A percentile compares a stretch with the other conserved stretches of the same genome.
These are phyloP conservation scores for Phytophthora podocarpi DNA, from an alignment of 352 stramenopile genomes.

Conservation along the genomic window DNA sequence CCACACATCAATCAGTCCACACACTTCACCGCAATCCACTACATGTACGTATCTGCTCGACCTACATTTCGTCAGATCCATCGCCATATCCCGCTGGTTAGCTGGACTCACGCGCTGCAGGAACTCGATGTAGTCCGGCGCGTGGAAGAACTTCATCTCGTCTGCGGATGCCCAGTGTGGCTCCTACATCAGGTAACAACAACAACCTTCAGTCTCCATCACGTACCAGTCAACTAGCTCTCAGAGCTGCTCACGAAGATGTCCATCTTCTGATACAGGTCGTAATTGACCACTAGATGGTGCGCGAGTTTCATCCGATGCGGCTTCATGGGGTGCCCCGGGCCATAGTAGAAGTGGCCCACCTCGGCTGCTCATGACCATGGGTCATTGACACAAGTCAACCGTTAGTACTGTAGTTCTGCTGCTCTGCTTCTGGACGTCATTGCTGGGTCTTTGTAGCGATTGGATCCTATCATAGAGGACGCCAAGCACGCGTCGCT, in stretches of 20 bases:
- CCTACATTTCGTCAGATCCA: conserved; percentile 81
- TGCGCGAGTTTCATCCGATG: conserved; percentile 97
- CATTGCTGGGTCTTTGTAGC: conserved; percentile 6
- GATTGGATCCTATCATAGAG: background rate
- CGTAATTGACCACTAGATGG: conserved; percentile 98
- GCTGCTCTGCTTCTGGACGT: background rate
- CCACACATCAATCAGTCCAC: background rate
- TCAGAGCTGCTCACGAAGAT: too few species aligned
- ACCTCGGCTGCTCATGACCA: conserved; percentile 94
- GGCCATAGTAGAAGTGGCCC: conserved; percentile 97
- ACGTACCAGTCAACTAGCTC: background rate
- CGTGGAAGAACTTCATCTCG: conserved; percentile 98
- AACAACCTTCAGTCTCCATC: background rate
- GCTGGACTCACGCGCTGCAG: conserved; percentile 94
- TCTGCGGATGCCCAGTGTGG: conserved; percentile 81
- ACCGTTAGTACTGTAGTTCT: too few species aligned
- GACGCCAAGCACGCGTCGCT: background rate
- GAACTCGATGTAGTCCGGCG: conserved; percentile 98
- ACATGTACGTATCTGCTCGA: background rate
- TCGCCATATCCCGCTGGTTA: conserved; percentile 88
- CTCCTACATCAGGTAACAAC: conserved; percentile 43
- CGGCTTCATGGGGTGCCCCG: conserved; percentile 98
- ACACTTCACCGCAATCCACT: background rate
- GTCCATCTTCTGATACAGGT: conserved; percentile 99
- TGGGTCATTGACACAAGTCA: too few species aligned